phyloP scores from a whole-genome alignment of 1,284 basidiomycete species.

The Inonotus hispidus region DNA sequence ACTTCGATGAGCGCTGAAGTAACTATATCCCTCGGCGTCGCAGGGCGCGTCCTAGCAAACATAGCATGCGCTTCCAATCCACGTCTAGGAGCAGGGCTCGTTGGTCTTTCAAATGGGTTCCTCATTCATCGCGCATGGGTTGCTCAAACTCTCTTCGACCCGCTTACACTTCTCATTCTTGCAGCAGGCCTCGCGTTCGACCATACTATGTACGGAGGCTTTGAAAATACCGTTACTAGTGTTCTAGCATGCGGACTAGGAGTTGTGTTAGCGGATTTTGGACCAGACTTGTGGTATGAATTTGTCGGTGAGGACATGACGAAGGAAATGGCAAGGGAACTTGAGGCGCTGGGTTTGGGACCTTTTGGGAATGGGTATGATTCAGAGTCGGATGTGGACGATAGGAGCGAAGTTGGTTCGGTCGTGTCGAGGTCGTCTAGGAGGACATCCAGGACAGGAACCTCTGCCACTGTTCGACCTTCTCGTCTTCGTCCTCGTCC shows the following conservation, averaged over 20 bases:
- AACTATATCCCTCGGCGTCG: slow-evolving; percentile 14
- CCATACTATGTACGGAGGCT: slow-evolving; percentile 55
- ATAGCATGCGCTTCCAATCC: slow-evolving; percentile 20
- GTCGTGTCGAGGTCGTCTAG: slow-evolving; percentile 3
- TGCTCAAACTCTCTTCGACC: slow-evolving; percentile 51
- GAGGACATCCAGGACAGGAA: slow-evolving; percentile 9
- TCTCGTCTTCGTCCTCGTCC: background rate
- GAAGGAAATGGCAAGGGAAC: slow-evolving; percentile 47
- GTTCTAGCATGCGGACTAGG: slow-evolving; percentile 63
- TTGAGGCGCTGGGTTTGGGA: slow-evolving; percentile 34
- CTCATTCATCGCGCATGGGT: slow-evolving; percentile 60
- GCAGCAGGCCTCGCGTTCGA: slow-evolving; percentile 62
- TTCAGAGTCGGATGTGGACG: background rate
- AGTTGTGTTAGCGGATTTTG: slow-evolving; percentile 61
- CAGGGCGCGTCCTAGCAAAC: slow-evolving; percentile 16
- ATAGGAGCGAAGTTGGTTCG: slow-evolving; percentile 13
- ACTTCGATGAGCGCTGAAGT: slow-evolving; percentile 14
- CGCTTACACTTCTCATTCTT: slow-evolving; percentile 60
- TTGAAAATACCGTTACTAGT: slow-evolving; percentile 51
- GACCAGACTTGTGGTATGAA: slow-evolving; percentile 55
- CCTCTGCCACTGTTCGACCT: slow-evolving; percentile 15
- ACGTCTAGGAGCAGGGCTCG: slow-evolving; percentile 45
- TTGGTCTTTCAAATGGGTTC: slow-evolving; percentile 72
- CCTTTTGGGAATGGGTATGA: slow-evolving; percentile 27
- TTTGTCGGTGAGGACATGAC: slow-evolving; percentile 37